These are phyloP conservation scores for Acaromyces ingoldii DNA, from an alignment of 1,284 basidiomycete species.

Conservation along the genomic window DNA sequence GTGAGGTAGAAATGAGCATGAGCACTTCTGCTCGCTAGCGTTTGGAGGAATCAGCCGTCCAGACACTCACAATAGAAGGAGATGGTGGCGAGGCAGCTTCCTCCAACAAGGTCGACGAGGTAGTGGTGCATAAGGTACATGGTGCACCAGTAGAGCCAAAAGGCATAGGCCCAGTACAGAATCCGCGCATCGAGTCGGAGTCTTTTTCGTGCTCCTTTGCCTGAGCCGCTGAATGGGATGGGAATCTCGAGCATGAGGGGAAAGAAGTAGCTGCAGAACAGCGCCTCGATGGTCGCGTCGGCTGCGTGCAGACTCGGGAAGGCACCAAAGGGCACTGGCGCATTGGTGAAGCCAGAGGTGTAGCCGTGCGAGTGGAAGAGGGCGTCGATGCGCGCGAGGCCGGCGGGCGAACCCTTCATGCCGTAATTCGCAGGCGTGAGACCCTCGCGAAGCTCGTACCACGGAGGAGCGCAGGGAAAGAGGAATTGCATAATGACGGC, in stretches of 20 bases:
- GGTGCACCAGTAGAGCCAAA: constrained; percentile 92
- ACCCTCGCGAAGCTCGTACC: constrained; percentile 97
- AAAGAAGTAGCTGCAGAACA: constrained; percentile 95
- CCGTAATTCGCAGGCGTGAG: constrained; percentile 87
- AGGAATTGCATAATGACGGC: constrained; percentile 85
- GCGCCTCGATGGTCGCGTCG: constrained; percentile 82
- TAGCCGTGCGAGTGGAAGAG: constrained; percentile 77
- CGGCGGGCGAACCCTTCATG: constrained; percentile 83
- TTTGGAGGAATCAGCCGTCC: not conserved
- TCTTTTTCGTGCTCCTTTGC: constrained; percentile 1
- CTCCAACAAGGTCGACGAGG: constrained; percentile 90
- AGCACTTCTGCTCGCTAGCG: not conserved
- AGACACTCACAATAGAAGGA: constrained; percentile 65
- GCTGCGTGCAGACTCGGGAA: constrained; percentile 91
- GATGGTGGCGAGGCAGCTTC: constrained; percentile 79
- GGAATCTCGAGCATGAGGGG: constrained; percentile 54
- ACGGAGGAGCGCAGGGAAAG: constrained; percentile 86
- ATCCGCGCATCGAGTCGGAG: constrained; percentile 50
- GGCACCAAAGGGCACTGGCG: constrained; percentile 92
- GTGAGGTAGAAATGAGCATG: not conserved
- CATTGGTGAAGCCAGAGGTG: constrained; percentile 75
- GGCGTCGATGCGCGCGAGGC: constrained; percentile 83
- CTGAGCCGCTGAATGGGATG: not conserved
- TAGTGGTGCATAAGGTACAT: constrained; percentile 71
- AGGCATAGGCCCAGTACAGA: constrained; percentile 77